Percentiles rank a stretch among this genome's conserved stretches.
Conservation (phyloP, 768 basidiomycete species). For the Amanita molliuscula region DNA sequence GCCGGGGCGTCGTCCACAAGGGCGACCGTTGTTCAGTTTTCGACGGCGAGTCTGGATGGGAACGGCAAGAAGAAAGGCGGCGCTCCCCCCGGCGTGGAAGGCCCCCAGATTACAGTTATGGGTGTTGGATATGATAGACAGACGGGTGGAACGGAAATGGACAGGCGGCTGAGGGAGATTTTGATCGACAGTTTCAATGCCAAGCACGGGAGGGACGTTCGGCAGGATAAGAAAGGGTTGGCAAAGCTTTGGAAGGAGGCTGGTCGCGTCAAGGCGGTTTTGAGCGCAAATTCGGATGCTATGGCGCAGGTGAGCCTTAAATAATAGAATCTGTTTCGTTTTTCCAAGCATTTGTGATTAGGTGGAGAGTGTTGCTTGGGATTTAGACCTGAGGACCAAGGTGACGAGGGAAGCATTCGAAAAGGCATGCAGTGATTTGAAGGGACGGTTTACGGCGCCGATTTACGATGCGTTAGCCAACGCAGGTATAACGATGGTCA, state of each 20-base stretch:
- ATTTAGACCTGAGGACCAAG: conserved; percentile 82
- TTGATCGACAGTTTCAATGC: conserved; percentile 66
- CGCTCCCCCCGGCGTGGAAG: conserved; percentile 21
- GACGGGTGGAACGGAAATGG: conserved; percentile 76
- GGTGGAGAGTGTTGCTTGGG: conserved; percentile 85
- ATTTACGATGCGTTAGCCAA: conserved; percentile 61
- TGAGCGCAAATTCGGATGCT: conserved; percentile 88
- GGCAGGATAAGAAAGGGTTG: conserved; percentile 73
- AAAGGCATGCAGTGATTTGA: conserved; percentile 55
- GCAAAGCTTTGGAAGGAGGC: conserved; percentile 95
- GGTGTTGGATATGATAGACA: conserved; percentile 75
- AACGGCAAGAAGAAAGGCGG: conserved; percentile 35
- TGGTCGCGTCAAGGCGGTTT: conserved; percentile 76
- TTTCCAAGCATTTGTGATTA: conserved; percentile 16
- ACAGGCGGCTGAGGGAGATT: conserved; percentile 73
- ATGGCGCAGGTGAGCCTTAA: conserved; percentile 45
- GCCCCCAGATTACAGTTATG: conserved; percentile 64
- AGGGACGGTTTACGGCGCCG: conserved; percentile 52
- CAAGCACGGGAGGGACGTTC: conserved; percentile 59
- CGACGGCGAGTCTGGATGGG: conserved; percentile 27
- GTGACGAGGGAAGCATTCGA: conserved; percentile 78
- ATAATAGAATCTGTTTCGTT: background rate
- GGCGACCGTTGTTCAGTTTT: conserved; percentile 70
- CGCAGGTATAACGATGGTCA: conserved; percentile 59
- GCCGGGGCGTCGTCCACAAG: conserved; percentile 79